Base-by-base conservation (phyloP, 2,329 filamentous ascomycete genomes). In the Aspergillus pseudoterreus region DNA sequence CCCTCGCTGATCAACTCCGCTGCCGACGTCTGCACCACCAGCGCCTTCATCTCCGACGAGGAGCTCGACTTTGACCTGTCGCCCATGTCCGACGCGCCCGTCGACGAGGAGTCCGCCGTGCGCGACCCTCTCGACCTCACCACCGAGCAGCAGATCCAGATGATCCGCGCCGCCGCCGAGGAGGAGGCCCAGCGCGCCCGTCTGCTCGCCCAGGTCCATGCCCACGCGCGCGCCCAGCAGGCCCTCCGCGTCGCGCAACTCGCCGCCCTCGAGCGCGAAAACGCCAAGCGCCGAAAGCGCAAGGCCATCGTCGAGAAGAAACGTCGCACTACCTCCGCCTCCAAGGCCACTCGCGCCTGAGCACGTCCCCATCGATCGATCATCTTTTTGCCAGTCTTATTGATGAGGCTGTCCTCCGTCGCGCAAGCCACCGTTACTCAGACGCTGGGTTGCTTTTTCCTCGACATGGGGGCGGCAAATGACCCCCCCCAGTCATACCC, bases 41-140 rank as follows among this genome's bases (percentile, higher is more conserved):
- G 65, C 53, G 68, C 72, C 43, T 74, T 71, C 47, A 68, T 74
- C 24, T 73, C 72, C 11, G 72, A 74, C 43, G 72, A 74, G 51
- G 72, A 74, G 43, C 65, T 74, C 35, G 69, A 69, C 53, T 65
- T 65, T 49, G 63, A 64, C n/a, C 58, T 64, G 47, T 57, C 63
- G 11, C 55, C 67, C 4, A 55, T 57, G 4, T 57, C 59, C 1
- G 65, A 67, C 24, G 47, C 54, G 5, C 57, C 55, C 4, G 53
- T 68, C 17, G 63, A 65, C 44, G 65, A 69, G 17, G 66, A 70
- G 42, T 61, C 60, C 1, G 55, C 58, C 4, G 55, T 54, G 11
- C 44, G 61, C 22, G 58, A 64, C 22, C 57, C 63, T 4, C 56
- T 49, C 49, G 66, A 65, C 22, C 49, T 72, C 19, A 72, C 67